Base-by-base conservation (phyloP, 441 rosid genomes). In the Macaranga tanarius region DNA sequence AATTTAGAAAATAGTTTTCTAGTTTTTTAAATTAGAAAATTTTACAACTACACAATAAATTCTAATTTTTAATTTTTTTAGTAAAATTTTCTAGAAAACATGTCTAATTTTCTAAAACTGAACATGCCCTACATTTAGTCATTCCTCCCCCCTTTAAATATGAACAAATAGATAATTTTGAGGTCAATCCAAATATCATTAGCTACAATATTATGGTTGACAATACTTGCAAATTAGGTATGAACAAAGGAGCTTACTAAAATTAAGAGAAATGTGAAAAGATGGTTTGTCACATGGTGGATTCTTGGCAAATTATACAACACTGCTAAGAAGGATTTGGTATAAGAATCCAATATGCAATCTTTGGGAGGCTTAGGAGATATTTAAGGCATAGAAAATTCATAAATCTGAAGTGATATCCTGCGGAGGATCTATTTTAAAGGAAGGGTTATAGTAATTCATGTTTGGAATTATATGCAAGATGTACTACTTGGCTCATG, bases 201-300 rank as follows among this genome's bases (percentile, higher is more conserved):
- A 60, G 95, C 81, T 93, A 93, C 72, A 93, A 90, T 76, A 80
- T 83, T 57, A 83, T 93, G 85, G 87, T 93, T 47, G 88, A 88
- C 74, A 73, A 84, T 62, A 91, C 92, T 75, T 84, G 95, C 82
- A 82, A 79, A 74, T 77, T 79, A 52, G 92, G 96, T 47, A 74
- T 86, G 84, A 88, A 76, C 82, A 90, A 82, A 82, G 98, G 88
- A 78, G 98, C 94, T 9, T 91, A 91, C 79, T 89, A 84, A 82
- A 79, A 91, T 78, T 88, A 25, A 77, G 81, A 38, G 98, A 93
- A 78, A 89, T 91, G 92, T 84, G 76, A 84, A 91, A 80, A 79
- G 86, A 85, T 63, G 96, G 92, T 51, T 69, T 84, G 65, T 76
- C 66, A 45, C 96, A 96, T 91, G 97, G 97, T 79, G 96, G 79